phyloP scores from a whole-genome alignment of 805 yeast species.

The Wickerhamomyces pijperi region DNA sequence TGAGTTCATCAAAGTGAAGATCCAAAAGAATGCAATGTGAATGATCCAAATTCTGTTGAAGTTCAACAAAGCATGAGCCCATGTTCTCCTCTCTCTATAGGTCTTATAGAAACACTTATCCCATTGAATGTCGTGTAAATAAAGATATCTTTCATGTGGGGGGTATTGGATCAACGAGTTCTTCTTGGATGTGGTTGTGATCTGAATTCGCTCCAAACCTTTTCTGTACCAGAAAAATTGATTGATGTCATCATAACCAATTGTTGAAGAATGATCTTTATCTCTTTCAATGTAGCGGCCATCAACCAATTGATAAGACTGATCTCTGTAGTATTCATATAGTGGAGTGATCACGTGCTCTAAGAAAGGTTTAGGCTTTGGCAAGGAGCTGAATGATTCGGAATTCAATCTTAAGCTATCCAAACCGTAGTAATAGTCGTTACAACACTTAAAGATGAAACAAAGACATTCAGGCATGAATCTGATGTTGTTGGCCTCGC shows the following conservation, averaged over 20 bases:
- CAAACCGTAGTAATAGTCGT: constrained; percentile 47
- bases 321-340: constrained; percentile 48
- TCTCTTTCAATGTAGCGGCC: constrained; percentile 37
- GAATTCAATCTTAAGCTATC: constrained; percentile 19
- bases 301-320: constrained; percentile 33
- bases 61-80: constrained; percentile 65
- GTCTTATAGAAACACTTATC: constrained; percentile 59
- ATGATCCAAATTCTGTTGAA: constrained; percentile 75
- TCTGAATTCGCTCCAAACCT: constrained; percentile 47
- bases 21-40: constrained; percentile 69
- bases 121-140: constrained; percentile 55
- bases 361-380: constrained; percentile 32
- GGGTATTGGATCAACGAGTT: constrained; percentile 23
- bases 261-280: constrained; percentile 53
- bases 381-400: neutral
- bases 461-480: constrained; percentile 87
- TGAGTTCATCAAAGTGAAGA: constrained; percentile 57
- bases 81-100: constrained; percentile 60
- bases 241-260: constrained; percentile 87
- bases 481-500: constrained; percentile 78
- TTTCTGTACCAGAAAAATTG: constrained; percentile 77
- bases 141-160: constrained; percentile 42
- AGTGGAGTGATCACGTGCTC: constrained; percentile 69
- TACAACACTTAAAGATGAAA: constrained; percentile 74
- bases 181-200: constrained; percentile 27